Percentiles rank a stretch among this genome's conserved stretches.
phyloP scores from a whole-genome alignment of 2,329 filamentous ascomycete species.

The Claviceps citrina region DNA sequence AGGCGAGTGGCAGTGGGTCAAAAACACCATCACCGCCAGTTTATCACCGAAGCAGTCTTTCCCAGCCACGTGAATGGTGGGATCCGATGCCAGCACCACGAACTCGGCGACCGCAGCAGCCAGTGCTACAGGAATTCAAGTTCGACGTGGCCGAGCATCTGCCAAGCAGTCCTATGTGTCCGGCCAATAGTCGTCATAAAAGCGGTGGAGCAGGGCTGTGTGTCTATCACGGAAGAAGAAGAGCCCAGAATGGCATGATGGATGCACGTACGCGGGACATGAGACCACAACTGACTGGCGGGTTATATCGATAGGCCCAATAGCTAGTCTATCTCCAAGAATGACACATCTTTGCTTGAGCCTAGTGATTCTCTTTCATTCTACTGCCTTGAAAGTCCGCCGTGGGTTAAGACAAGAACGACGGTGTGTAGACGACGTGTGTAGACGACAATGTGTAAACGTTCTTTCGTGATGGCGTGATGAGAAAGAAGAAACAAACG shows the following conservation, averaged over 20 bases:
- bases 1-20: no score
- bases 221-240: constrained; percentile 32
- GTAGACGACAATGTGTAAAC: no score
- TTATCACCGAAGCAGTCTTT: constrained; percentile 11
- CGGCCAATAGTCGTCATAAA: constrained; percentile 28
- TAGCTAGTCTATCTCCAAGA: not conserved
- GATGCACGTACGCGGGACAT: not conserved
- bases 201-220: constrained; percentile 33
- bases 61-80: constrained; percentile 22
- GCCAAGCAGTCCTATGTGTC: constrained; percentile 36
- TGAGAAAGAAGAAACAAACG: no score
- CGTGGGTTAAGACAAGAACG: no score
- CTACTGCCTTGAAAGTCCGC: no score
- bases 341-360: not conserved
- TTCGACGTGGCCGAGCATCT: constrained; percentile 37
- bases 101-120: constrained; percentile 8
- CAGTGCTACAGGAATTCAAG: constrained; percentile 20
- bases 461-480: no score
- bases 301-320: not conserved
- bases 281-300: not conserved
- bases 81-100: constrained; percentile 15
- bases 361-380: no score
- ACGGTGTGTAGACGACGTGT: no score
- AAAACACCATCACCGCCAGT: no score
- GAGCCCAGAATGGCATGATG: not conserved